Evolutionary conservation across 331 rosid genomes (phyloP), one percentile per base, ranked within the genome.

Genomic region (Erythrophleum ivorense): DNA sequence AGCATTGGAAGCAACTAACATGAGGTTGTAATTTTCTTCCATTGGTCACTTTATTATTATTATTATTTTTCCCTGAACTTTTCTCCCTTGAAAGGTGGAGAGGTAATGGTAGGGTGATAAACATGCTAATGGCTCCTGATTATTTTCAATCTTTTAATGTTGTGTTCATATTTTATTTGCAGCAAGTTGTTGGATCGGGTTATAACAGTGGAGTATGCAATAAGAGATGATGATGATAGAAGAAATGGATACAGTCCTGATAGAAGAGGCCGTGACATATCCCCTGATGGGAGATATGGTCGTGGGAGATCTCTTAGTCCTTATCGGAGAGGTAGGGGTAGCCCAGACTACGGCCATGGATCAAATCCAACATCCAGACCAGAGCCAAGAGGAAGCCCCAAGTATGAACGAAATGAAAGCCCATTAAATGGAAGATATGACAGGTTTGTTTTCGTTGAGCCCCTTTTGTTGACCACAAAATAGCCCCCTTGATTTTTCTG

Each of bases 101-200:
- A 24, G 72, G 70, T 45, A 57, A 73, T 15, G 57, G 16, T 31
- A 34, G n/a, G 66, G 52, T 40, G 43, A 57, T 77, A 49, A 73
- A 73, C 76, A 12, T 60, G 62, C 57, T 54, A 33, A 49, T 79
- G 57, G 50, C 24, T 57, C 21, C 15, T 8, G 10, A 45, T 52
- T 66, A 16, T 45, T 64, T 73, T 48, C 10, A 60, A 21, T 14
- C 5, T 70, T 29, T 43, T 79, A 57, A 40, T 81, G 62, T 48
- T 80, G 65, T 65, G 6, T 73, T 59, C 38, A 31, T 88, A 43
- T 83, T 64, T 73, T 78, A 76, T 76, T 29, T 88, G 73, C 94
- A 91, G 97, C 88, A 92, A 92, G 85, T 91, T 92, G 64, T 86
- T 92, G 92, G 97, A 92, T 71, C 91, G 92, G 54, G 92, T 89